phyloP scores from a whole-genome alignment of 2,329 filamentous ascomycete species.

The Taxawa tesnikishii region DNA sequence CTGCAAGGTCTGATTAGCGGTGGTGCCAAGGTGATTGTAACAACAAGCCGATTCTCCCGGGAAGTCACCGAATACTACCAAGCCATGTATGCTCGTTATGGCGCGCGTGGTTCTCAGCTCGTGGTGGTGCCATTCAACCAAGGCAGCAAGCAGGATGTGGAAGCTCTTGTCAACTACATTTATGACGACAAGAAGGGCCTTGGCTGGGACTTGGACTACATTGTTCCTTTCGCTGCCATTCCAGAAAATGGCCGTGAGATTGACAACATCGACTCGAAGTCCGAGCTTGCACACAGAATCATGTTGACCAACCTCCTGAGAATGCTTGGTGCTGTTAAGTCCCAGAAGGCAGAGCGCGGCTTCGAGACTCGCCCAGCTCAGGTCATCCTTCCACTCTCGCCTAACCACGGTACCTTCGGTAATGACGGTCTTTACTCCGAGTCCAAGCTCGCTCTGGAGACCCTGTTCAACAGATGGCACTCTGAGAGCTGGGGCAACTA shows the following conservation, averaged over 20 bases:
- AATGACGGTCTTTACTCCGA: constrained; percentile 97
- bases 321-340: constrained; percentile 80
- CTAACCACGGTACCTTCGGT: constrained; percentile 97
- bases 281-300: constrained; percentile 93
- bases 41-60: constrained; percentile 89
- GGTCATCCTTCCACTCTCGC: constrained; percentile 88
- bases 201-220: constrained; percentile 94
- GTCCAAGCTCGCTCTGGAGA: constrained; percentile 93
- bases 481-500: constrained; percentile 96
- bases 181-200: constrained; percentile 94
- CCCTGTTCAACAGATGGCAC: constrained; percentile 96
- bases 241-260: constrained; percentile 97
- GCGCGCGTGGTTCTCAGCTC: constrained; percentile 86
- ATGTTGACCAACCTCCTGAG: constrained; percentile 97
- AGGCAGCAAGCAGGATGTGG: constrained; percentile 94
- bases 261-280: constrained; percentile 91
- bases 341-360: constrained; percentile 73
- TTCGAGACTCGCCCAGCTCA: constrained; percentile 95
- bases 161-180: constrained; percentile 88
- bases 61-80: constrained; percentile 99
- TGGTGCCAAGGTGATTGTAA: constrained; percentile 92
- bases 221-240: constrained; percentile 94
- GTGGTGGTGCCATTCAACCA: constrained; percentile 99
- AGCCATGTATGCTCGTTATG: constrained; percentile 91
- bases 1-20: constrained; percentile 92